Base-by-base conservation (phyloP, 2,329 filamentous ascomycete species). In the Stylonectria norvegica region DNA sequence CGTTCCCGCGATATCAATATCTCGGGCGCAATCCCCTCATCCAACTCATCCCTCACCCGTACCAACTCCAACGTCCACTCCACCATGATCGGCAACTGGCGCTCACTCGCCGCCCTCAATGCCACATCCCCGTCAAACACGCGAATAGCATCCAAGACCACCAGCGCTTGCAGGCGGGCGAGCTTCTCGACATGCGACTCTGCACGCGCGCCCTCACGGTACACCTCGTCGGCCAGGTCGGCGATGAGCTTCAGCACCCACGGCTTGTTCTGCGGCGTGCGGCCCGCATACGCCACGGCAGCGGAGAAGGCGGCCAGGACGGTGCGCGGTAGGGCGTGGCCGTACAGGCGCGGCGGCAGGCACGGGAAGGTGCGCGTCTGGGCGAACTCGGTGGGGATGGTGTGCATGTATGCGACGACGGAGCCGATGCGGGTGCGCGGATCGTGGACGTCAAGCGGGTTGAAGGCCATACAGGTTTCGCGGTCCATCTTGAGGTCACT, bases 61-160 rank as follows among this genome's bases (percentile, higher is more conserved):
- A 49, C 48, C 10, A 73, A 57, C 2, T 65, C 64, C 19, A 47
- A 48, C 12, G 62, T 36, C 70, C 70, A 73, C 4, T 49, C 45
- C 36, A 63, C 36, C 14, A 70, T 34, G 14, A 68, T 50, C 8
- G 50, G 41, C 47, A 61, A 48, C 36, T 71, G 68, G 25, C 64
- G 53, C 45, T 72, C 67, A 0, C 61, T 66, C n/a, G 70, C 58
- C 2, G 67, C 61, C 15, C 64, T 51, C 31, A 72, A 51, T 4
- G 55, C 48, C 4, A 72, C 42, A 36, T 73, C 69, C 0, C 69
- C 70, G 28, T 72, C 69, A 36, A 71, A 67, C 44, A 70, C 57
- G 29, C 69, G 61, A 23, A 73, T 66, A 2, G 62, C 56, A 43
- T 71, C 66, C 20, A 70, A 53, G 10, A 70, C 45, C 12, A 69